phyloP scores from a whole-genome alignment of 1,139 yeast genomes.

The Magnusiomyces sp. region DNA sequence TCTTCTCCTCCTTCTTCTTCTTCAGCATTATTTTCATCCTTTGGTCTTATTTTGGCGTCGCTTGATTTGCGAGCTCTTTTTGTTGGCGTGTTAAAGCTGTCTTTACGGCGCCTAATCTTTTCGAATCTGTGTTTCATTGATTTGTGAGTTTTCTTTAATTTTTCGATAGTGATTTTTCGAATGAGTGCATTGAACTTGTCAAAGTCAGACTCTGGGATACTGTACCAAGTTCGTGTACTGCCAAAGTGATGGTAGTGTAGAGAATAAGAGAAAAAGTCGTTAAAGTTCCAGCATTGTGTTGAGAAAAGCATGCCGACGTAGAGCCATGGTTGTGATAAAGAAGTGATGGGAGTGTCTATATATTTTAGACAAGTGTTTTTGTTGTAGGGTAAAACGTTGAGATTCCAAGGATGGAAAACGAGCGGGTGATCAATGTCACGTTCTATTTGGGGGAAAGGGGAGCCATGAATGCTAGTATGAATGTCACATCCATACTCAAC shows the following conservation, averaged over 20 bases:
- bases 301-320: slow-evolving; percentile 59
- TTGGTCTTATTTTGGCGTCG: no score
- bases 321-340: slow-evolving; percentile 38
- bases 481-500: slow-evolving; percentile 43
- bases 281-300: slow-evolving; percentile 59
- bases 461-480: slow-evolving; percentile 38
- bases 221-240: slow-evolving; percentile 61
- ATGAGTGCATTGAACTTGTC: slow-evolving; percentile 37
- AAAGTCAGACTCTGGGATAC: slow-evolving; percentile 60
- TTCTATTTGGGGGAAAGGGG: slow-evolving; percentile 42
- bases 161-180: not conserved
- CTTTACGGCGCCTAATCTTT: slow-evolving; percentile 30
- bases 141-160: not conserved
- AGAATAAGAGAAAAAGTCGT: slow-evolving; percentile 60
- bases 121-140: not conserved
- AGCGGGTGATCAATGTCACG: slow-evolving; percentile 20
- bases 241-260: slow-evolving; percentile 62
- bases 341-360: slow-evolving; percentile 36
- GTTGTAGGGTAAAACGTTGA: slow-evolving; percentile 51
- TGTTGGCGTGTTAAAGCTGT: slow-evolving; percentile 26
- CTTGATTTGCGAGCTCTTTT: no score
- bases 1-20: no score
- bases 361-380: slow-evolving; percentile 43
- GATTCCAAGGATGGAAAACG: slow-evolving; percentile 53
- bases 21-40: no score